Evolutionary conservation across 140 eudicot genomes (phyloP), one percentile per base, ranked within the genome.

Genomic region (Flaveria floridana): DNA sequence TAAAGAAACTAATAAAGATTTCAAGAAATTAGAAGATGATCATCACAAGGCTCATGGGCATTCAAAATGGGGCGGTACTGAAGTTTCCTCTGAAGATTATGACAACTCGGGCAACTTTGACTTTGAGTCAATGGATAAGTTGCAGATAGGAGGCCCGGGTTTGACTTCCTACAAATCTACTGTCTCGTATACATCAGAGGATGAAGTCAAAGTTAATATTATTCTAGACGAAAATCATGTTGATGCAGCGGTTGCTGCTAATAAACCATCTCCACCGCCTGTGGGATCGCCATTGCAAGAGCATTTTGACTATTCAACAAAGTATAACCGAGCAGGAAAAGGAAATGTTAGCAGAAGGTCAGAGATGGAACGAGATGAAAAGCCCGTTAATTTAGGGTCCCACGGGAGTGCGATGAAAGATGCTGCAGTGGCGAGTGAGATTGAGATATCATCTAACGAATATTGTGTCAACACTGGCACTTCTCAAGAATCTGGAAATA

Each of bases 231-330:
- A 82, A 11, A 72, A 76, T 53, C 57, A 85, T 4, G 76, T 76
- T 51, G 89, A 83, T 76, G 69, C 74, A 56, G 71, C 77, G 3
- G 37, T 57, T 14, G 75, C 78, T 34, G 76, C 70, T 14, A 71
- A 68, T 21, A 77, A 82, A 28, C 78, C 77, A 2, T 68, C 85
- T 67, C 89, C 82, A 48, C 91, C 97, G 1, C 88, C 88, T 18
- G 74, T 85, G 1, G 92, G 99, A 21, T 95, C 96, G 39, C 85
- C 99, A 30, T 85, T 87, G 51, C 89, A 88, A 77, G 95, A 94
- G 26, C 83, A 89, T 76, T 80, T 94, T 52, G 96, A 94, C 55
- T 83, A 84, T 77, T 86, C 97, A 41, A 82, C 85, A 6, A 88
- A 82, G 59, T 88, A 77, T 71, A 80, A 84, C 61, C 87, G 89